Conservation (phyloP, 192 early-diverging fungal genomes). For the Geosiphon pyriformis region DNA sequence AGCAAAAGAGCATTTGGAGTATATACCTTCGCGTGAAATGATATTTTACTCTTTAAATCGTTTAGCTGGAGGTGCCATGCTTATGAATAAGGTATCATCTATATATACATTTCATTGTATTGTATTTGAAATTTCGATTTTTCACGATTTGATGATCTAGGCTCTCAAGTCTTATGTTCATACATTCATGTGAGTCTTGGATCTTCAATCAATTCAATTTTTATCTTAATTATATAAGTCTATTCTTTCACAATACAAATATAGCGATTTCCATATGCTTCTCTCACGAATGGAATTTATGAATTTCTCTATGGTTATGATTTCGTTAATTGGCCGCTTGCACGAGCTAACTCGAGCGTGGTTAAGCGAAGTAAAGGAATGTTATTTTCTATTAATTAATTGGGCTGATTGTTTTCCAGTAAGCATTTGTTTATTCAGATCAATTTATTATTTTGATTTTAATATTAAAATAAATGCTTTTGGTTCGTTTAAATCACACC, state of each 20-base stretch:
- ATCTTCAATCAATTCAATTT: neutral
- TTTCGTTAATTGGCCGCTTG: constrained; percentile 19
- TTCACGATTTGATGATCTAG: neutral
- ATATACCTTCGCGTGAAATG: constrained; percentile 22
- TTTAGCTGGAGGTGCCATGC: neutral
- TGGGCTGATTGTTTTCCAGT: constrained; percentile 23
- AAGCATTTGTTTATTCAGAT: neutral
- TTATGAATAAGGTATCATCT: constrained; percentile 25
- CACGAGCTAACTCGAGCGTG: constrained; percentile 22
- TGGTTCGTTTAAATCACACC: no score
- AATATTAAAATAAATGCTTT: neutral
- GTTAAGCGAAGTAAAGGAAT: constrained; percentile 20
- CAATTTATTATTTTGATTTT: constrained; percentile 8
- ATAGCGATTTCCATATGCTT: constrained; percentile 34
- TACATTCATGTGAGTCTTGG: constrained; percentile 5
- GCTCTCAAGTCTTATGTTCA: constrained; percentile 9
- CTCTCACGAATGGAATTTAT: constrained; percentile 41
- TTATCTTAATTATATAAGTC: neutral
- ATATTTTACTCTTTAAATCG: constrained; percentile 17
- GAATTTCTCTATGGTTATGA: constrained; percentile 31
- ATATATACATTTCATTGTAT: neutral
- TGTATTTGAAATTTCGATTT: neutral
- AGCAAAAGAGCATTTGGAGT: constrained; percentile 14
- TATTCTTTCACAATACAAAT: neutral
- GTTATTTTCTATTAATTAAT: constrained; percentile 19